A percentile compares a stretch with the other conserved stretches of the same genome.
Conservation (phyloP, 345 rosid species). For the Eutrema japonicum region DNA sequence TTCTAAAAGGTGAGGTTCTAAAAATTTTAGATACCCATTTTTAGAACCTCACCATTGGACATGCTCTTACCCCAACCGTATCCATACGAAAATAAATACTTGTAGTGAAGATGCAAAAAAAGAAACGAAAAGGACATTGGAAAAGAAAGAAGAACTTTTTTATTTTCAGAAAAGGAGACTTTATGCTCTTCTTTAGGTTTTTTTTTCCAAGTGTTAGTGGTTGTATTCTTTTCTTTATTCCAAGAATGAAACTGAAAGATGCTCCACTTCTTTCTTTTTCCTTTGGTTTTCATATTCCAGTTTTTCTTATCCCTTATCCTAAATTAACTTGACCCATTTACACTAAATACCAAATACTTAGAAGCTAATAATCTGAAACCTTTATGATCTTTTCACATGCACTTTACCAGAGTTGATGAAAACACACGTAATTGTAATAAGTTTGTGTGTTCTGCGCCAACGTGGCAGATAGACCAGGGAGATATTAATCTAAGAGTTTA, state of each 20-base stretch:
- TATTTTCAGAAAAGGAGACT: slow-evolving; percentile 21
- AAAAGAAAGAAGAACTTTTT: slow-evolving; percentile 26
- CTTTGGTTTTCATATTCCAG: slow-evolving; percentile 19
- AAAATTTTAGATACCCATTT: too few species aligned
- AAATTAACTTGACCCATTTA: slow-evolving; percentile 8
- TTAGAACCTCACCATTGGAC: too few species aligned
- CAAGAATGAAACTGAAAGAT: slow-evolving; percentile 42
- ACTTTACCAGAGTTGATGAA: slow-evolving; percentile 9
- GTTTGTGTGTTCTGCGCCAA: slow-evolving; percentile 12
- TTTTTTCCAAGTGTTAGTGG: slow-evolving; percentile 22
- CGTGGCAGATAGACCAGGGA: slow-evolving; percentile 19
- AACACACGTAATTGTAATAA: slow-evolving; percentile 24
- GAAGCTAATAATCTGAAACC: slow-evolving; percentile 5
- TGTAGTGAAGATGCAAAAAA: slow-evolving; percentile 24
- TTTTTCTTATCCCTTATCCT: slow-evolving; percentile 22
- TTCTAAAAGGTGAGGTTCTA: too few species aligned
- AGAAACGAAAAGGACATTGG: slow-evolving; percentile 19
- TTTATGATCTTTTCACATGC: slow-evolving; percentile 11
- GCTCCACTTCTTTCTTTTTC: slow-evolving; percentile 26
- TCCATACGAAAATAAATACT: neutral
- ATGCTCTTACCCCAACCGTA: neutral
- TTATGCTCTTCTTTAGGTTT: slow-evolving; percentile 33
- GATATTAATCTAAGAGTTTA: slow-evolving; percentile 35
- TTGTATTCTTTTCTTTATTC: slow-evolving; percentile 38
- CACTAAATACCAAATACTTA: neutral